Evolutionary conservation across 2,329 filamentous ascomycete genomes (phyloP).

Genomic region (Paradendryphiella salina): DNA sequence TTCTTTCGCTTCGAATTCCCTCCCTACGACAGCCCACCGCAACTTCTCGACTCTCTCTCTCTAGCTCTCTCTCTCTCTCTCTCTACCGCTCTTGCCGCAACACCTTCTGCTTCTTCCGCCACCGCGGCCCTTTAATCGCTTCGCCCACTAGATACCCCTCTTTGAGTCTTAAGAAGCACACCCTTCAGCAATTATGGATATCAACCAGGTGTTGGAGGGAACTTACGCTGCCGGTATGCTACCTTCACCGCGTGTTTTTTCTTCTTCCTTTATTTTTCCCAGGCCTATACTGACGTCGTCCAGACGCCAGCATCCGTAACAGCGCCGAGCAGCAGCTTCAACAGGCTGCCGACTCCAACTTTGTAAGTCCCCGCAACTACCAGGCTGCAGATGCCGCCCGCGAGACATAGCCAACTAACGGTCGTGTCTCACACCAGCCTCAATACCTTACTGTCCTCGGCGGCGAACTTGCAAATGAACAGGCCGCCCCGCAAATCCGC

Average conservation of each 20-base stretch:
- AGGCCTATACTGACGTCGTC: slow-evolving; percentile 43
- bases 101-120: slow-evolving; percentile 25
- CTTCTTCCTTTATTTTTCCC: slow-evolving; percentile 15
- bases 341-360: slow-evolving; percentile 91
- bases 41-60: slow-evolving; percentile 29
- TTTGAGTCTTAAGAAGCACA: slow-evolving; percentile 26
- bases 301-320: slow-evolving; percentile 87
- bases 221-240: slow-evolving; percentile 89
- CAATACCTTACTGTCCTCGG: slow-evolving; percentile 83
- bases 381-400: slow-evolving; percentile 24
- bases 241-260: slow-evolving; percentile 14
- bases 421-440: slow-evolving; percentile 60
- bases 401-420: slow-evolving; percentile 38
- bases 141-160: slow-evolving; percentile 29
- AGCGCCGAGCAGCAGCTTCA: slow-evolving; percentile 91
- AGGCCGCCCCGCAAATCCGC: slow-evolving; percentile 79
- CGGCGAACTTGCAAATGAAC: slow-evolving; percentile 90
- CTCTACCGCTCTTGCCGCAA: slow-evolving; percentile 18
- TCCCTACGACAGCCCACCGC: slow-evolving; percentile 41
- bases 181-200: slow-evolving; percentile 74
- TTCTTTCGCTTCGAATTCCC: slow-evolving; percentile 46
- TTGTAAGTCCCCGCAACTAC: slow-evolving; percentile 64
- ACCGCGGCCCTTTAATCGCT: slow-evolving; percentile 22
- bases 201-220: slow-evolving; percentile 96
- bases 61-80: background rate